Conservation (phyloP, 306 rosid species). For the Mimosa pudica region DNA sequence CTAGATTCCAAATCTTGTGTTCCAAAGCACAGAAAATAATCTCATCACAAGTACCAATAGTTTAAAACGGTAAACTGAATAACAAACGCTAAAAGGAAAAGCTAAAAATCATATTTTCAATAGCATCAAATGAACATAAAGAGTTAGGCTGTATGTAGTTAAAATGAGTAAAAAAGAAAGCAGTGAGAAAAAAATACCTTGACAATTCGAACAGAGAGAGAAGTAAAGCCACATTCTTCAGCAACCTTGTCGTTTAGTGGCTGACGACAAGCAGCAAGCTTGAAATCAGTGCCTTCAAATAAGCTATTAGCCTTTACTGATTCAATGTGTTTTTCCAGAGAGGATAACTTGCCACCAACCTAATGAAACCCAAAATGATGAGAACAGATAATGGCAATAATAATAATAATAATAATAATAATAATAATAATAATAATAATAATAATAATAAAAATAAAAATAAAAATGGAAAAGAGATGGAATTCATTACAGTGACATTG, state of each 20-base stretch:
- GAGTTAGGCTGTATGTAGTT: background rate
- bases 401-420: background rate
- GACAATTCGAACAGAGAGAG: slow-evolving; percentile 80
- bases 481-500: slow-evolving; percentile 67
- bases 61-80: background rate
- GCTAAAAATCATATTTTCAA: background rate
- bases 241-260: slow-evolving; percentile 62
- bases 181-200: slow-evolving; percentile 45
- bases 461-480: too few relatives aligned
- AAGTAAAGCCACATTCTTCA: slow-evolving; percentile 83
- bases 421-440: background rate
- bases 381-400: background rate
- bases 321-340: slow-evolving; percentile 65
- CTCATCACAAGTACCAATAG: background rate
- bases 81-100: background rate
- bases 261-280: slow-evolving; percentile 74
- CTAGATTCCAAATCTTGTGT: background rate
- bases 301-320: slow-evolving; percentile 49
- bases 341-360: slow-evolving; percentile 78
- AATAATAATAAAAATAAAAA: background rate
- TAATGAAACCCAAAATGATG: slow-evolving; percentile 28
- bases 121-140: background rate
- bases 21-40: background rate
- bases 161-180: background rate
- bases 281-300: slow-evolving; percentile 81